Base-by-base conservation (phyloP, 805 yeast genomes). In the Saccharomycopsis sp. region DNA sequence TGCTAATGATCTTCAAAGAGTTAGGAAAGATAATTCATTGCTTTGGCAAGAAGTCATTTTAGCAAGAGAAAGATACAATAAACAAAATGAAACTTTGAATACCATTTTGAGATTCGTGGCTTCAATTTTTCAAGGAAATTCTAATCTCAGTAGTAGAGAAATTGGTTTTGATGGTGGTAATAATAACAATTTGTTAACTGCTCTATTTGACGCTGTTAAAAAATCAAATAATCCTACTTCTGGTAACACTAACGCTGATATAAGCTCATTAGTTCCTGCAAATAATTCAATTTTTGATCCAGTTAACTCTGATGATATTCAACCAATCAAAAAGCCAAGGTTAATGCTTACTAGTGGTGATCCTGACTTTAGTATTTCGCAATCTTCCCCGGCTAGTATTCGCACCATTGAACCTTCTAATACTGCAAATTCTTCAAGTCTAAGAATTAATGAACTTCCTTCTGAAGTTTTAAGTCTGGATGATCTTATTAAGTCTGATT, bases 31-130 rank as follows among this genome's bases (percentile, higher is more conserved):
- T 55, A 92, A 89, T 61, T 89, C 85, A 56, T 59, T 85, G 52
- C 61, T 92, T 34, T 92, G 98, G 98, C 79, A 80, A 46, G 97
- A 92, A 55, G 80, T 86, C 52, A 78, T 70, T 55, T 62, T 77
- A 43, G 79, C 89, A 4, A 69, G 96, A 40, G 96, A 89, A 56
- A 73, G 88, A 48, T 84, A 88, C 58, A 75, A 80, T 51, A 70
- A 78, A 26, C 97, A 92, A 56, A 77, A 89, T 31, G 89, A 83
- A 47, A 85, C 95, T 18, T 66, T 92, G 41, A 94, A 87, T 49
- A 81, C 84, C 48, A 89, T 92, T 37, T 61, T 92, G 52, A 74
- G 92, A 51, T 89, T 92, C 50, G 65, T 92, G 52, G 94, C 96
- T 2, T 74, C 88, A 4, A 71, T 89, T 3, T 46, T 46, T 27